These are phyloP conservation scores for Fusarium pininemorale DNA, from an alignment of 2,329 filamentous ascomycete species.

Conservation along the genomic window DNA sequence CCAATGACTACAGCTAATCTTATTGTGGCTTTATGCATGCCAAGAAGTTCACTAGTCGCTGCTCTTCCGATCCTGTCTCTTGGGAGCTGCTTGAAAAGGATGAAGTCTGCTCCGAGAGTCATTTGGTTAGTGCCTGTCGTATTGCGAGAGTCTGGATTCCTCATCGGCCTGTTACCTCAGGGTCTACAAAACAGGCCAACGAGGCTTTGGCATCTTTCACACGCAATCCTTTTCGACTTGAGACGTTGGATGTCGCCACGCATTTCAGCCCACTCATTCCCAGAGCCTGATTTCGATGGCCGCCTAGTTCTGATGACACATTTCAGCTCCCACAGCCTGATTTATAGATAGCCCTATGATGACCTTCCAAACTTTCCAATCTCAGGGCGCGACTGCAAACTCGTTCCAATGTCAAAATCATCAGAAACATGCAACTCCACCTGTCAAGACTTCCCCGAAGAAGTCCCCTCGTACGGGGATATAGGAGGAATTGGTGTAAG, in stretches of 20 bases:
- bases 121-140: too few relatives aligned
- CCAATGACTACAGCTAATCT: not conserved
- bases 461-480: not conserved
- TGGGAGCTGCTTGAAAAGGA: accelerated
- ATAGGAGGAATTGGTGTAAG: conserved; percentile 6
- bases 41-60: not conserved
- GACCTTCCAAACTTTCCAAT: too few relatives aligned
- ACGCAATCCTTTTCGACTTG: not conserved
- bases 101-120: not conserved
- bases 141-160: too few relatives aligned
- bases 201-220: not conserved
- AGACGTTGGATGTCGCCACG: not conserved
- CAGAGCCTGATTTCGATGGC: not conserved
- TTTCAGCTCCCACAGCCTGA: not conserved
- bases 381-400: accelerated
- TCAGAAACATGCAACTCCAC: not conserved
- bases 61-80: not conserved
- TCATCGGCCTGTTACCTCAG: too few relatives aligned
- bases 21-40: not conserved
- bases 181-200: not conserved
- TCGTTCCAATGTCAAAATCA: not conserved
- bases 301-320: not conserved
- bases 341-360: not conserved
- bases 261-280: not conserved
- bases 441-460: not conserved